Evolutionary conservation across 2,329 filamentous ascomycete species (phyloP).

Genomic region (Scedosporium aurantiacum): DNA sequence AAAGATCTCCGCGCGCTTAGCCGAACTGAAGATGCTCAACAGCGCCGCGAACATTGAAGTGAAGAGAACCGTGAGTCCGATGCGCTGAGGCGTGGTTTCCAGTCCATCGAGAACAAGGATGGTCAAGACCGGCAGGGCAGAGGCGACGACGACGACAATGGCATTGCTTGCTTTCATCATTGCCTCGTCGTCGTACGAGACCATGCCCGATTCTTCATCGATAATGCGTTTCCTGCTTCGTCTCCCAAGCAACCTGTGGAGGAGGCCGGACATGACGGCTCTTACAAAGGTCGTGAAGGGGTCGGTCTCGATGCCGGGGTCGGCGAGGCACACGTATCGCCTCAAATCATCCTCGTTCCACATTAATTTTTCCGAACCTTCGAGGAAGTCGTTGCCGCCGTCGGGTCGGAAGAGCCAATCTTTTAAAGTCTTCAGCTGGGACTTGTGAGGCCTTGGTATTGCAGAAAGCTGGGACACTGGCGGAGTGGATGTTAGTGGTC

Average conservation of each 20-base stretch:
- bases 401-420: too few species aligned
- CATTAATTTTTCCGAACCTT: too few species aligned
- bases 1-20: neutral
- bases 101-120: neutral
- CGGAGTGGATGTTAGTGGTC: too few species aligned
- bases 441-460: too few species aligned
- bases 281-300: neutral
- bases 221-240: neutral
- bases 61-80: neutral
- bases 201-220: neutral
- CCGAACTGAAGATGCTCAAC: neutral
- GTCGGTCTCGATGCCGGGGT: too few species aligned
- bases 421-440: too few species aligned
- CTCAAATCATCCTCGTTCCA: too few species aligned
- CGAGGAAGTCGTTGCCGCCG: too few species aligned
- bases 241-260: neutral
- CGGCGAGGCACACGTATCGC: too few species aligned
- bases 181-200: neutral
- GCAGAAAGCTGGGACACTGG: too few species aligned
- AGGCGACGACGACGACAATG: neutral
- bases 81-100: neutral
- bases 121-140: neutral
- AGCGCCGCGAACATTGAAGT: neutral
- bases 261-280: neutral
- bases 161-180: neutral